Conservation (phyloP, 192 early-diverging fungal species). For the Coemansia sp. region DNA sequence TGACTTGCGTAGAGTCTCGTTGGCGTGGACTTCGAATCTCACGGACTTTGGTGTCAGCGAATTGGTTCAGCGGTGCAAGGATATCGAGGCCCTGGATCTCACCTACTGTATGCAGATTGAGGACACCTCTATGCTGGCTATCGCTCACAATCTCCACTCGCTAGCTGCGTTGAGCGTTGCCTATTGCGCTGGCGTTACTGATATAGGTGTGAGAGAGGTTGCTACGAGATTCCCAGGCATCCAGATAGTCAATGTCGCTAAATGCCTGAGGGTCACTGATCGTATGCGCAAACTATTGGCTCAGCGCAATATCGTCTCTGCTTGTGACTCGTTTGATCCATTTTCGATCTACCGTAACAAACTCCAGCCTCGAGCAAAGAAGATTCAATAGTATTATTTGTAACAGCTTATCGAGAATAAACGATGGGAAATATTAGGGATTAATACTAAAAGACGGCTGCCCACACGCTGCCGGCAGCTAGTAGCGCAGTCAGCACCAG, state of each 20-base stretch:
- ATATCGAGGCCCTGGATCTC: constrained; percentile 58
- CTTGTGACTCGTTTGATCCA: constrained; percentile 33
- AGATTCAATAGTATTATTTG: not conserved
- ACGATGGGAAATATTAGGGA: not conserved
- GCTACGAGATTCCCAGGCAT: constrained; percentile 26
- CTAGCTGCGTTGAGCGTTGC: constrained; percentile 55
- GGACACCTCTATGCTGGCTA: constrained; percentile 55
- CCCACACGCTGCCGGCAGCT: constrained; percentile 8
- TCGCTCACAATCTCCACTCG: constrained; percentile 38
- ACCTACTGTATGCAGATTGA: constrained; percentile 60
- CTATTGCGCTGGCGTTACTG: constrained; percentile 57
- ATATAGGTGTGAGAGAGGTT: constrained; percentile 55
- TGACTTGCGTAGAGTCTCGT: constrained; percentile 50
- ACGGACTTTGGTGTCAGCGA: constrained; percentile 60
- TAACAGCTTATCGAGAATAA: not conserved
- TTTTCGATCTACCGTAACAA: constrained; percentile 31
- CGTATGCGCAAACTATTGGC: constrained; percentile 18
- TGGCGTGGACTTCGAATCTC: constrained; percentile 62
- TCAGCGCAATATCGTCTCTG: constrained; percentile 11
- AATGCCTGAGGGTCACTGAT: constrained; percentile 49
- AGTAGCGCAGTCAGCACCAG: not conserved
- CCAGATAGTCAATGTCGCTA: constrained; percentile 54
- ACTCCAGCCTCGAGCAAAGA: constrained; percentile 1
- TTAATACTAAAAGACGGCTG: not conserved
- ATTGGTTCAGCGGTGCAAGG: constrained; percentile 56